Conservation (phyloP, 2,329 filamentous ascomycete species). For the Trichoderma arundinaceum region DNA sequence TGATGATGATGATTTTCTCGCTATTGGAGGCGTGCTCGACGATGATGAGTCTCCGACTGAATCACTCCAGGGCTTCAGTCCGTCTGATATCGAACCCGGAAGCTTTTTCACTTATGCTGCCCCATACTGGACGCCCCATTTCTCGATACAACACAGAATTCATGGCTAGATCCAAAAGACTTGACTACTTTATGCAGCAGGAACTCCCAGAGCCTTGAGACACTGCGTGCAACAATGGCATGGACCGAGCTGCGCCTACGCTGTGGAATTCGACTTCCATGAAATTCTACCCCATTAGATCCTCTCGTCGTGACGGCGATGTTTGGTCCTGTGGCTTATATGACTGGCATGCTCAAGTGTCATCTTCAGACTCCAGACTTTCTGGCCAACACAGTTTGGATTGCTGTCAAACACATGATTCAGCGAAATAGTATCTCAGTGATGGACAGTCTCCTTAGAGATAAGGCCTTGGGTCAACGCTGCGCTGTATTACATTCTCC, state of each 20-base stretch:
- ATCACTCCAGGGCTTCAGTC: background rate
- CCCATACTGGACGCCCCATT: conserved; percentile 21
- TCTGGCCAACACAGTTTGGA: conserved; percentile 9
- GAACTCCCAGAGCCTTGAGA: conserved; percentile 14
- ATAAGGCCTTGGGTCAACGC: background rate
- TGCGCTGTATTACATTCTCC: background rate
- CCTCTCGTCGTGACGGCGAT: conserved; percentile 21
- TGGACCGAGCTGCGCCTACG: conserved; percentile 8
- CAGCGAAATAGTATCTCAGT: background rate
- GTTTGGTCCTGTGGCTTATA: background rate
- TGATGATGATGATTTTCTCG: background rate
- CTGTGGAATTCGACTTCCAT: background rate
- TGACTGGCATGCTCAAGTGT: conserved; percentile 19
- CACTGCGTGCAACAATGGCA: conserved; percentile 28
- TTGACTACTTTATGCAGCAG: conserved; percentile 15
- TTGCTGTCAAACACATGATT: background rate
- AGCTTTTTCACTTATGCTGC: conserved; percentile 28
- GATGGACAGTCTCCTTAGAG: background rate
- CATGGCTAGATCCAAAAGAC: background rate
- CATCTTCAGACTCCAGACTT: conserved; percentile 18
- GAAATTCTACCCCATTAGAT: background rate
- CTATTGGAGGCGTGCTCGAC: background rate
- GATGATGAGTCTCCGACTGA: background rate
- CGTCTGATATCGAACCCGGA: conserved; percentile 7
- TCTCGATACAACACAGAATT: conserved; percentile 1